Conservation (phyloP, 257 asterid genomes). For the Solanum neorickii region DNA sequence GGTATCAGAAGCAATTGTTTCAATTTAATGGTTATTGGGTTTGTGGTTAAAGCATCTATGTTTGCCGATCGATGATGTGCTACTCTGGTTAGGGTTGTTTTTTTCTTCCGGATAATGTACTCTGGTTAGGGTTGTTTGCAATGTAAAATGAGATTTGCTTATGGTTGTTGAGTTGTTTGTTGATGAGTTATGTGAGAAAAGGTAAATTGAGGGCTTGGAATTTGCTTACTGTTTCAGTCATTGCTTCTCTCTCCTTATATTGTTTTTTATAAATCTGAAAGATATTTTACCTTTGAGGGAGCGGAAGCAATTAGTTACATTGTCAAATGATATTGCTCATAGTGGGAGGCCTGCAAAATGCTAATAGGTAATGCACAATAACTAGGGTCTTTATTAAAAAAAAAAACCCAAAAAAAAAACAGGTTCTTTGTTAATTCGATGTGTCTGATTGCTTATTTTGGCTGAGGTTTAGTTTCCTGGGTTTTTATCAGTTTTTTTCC, state of each 20-base stretch:
- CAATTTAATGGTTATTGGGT: background rate
- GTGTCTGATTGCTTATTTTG: background rate
- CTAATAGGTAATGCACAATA: background rate
- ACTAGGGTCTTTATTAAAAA: background rate
- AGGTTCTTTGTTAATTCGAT: background rate
- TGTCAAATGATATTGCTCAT: background rate
- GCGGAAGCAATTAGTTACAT: background rate
- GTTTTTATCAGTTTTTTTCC: background rate
- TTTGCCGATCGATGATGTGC: background rate
- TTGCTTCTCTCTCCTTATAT: background rate
- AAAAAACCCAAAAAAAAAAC: too few species aligned
- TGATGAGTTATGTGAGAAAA: background rate
- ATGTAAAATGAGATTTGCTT: background rate
- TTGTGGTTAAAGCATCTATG: background rate
- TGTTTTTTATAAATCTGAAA: background rate
- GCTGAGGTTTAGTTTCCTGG: background rate
- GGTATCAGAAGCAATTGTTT: background rate
- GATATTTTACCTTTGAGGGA: background rate
- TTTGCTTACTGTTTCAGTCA: background rate
- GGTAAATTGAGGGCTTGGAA: background rate
- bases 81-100: too few species aligned
- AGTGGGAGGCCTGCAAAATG: background rate
- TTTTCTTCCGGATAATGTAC: background rate
- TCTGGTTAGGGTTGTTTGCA: background rate
- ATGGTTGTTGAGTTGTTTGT: background rate